Evolutionary conservation across 495 filamentous ascomycete genomes (phyloP), one percentile per base, ranked within the genome.

Genomic region (Podospora pseudoanserina): DNA sequence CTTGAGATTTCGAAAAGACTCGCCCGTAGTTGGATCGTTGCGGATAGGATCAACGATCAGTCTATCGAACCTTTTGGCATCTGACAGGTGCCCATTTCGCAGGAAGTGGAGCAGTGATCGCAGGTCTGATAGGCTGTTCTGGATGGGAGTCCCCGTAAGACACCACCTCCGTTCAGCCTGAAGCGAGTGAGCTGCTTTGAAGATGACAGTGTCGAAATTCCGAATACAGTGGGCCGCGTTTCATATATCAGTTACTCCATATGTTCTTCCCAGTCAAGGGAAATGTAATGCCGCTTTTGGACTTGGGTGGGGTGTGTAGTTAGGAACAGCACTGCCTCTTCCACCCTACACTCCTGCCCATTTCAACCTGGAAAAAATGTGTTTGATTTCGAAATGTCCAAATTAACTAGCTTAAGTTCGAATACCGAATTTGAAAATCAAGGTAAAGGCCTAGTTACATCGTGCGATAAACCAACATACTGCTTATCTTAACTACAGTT

Each of bases 111-210:
- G 44, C 5, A 65, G n/a, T n/a, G 49, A 30, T 32, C 54, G 2
- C 19, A 65, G 27, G 64, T 63, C 60, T 4, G 13, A 4, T 7
- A 63, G 60, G 16, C 26, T 49, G 11, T 63, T 63, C 19, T 63
- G 60, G 5, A 63, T 63, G 3, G 60, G 60, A 13, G 60, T 63
- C 19, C 60, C 60, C 5, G 60, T 63, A 19, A 65, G 23, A n/a
- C 64, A 65, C 64, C 64, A 65, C 27, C 64, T 65, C 32, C 64
- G 27, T 15, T 30, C 15, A 23, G 49, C 27, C 20, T 27, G 6
- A 2, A 65, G 64, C 4, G 9, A 27, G 11, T 53, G 44, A 16
- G 55, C 64, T n/a, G 64, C 27, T 28, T 59, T 65, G 64, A 65
- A 65, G 2, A 65, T 28, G 13, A 18, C 49, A 18, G 54, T 65